Conservation (phyloP, 768 basidiomycete species). For the Naganishia randhawae region DNA sequence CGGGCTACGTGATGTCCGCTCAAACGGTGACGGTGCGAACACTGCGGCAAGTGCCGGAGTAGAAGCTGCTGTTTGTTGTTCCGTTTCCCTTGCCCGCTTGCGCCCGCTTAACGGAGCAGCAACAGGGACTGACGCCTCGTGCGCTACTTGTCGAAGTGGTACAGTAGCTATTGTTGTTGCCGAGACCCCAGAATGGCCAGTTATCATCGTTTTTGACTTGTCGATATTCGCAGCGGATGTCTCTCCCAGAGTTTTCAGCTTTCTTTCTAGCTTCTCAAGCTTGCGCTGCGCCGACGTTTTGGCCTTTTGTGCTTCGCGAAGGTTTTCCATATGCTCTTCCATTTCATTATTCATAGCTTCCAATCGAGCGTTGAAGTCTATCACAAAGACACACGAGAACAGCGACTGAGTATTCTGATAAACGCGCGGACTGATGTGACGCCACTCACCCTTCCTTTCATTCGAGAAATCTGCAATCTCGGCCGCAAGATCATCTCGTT, state of each 20-base stretch:
- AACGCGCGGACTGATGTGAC: background rate
- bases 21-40: slow-evolving; percentile 22
- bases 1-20: slow-evolving; percentile 18
- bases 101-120: slow-evolving; percentile 16
- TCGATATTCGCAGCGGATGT: background rate
- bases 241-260: slow-evolving; percentile 12
- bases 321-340: slow-evolving; percentile 27
- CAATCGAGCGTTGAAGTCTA: slow-evolving; percentile 17
- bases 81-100: slow-evolving; percentile 19
- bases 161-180: background rate
- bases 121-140: background rate
- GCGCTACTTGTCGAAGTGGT: background rate
- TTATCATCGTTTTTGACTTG: background rate
- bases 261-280: slow-evolving; percentile 28
- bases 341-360: slow-evolving; percentile 26
- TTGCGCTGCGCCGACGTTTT: slow-evolving; percentile 24
- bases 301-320: slow-evolving; percentile 23
- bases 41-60: slow-evolving; percentile 4
- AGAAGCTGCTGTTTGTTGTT: background rate
- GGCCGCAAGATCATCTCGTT: background rate
- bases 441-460: slow-evolving; percentile 12
- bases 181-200: background rate
- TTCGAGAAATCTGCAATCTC: slow-evolving; percentile 5
- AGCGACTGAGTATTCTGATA: background rate
- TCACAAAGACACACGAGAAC: background rate